Evolutionary conservation across 345 rosid genomes (phyloP).

Genomic region (Eucalyptus regnans): DNA sequence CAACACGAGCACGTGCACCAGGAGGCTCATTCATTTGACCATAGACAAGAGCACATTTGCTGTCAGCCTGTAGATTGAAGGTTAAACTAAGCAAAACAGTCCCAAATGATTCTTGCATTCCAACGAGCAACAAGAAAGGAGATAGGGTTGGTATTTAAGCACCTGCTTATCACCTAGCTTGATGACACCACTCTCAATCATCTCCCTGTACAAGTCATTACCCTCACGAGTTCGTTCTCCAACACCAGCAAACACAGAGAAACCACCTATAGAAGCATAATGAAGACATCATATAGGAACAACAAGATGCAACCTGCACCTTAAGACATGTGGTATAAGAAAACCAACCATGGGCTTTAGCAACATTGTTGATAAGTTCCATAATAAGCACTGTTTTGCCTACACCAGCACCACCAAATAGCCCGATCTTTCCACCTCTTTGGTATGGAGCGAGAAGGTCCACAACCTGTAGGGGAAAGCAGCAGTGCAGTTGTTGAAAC

Average conservation of each 20-base stretch:
- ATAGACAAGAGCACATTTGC: slow-evolving; percentile 95
- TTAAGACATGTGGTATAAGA: neutral
- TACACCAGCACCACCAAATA: slow-evolving; percentile 99
- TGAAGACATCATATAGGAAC: neutral
- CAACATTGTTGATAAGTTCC: slow-evolving; percentile 98
- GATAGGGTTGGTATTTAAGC: neutral
- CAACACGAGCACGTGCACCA: slow-evolving; percentile 99
- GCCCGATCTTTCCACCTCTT: slow-evolving; percentile 98
- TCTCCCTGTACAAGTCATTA: slow-evolving; percentile 96
- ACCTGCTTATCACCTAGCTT: slow-evolving; percentile 99
- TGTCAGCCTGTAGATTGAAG: slow-evolving; percentile 44
- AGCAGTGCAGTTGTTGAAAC: neutral
- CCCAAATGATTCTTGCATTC: neutral
- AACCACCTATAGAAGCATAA: slow-evolving; percentile 54
- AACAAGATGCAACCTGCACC: neutral
- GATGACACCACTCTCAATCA: slow-evolving; percentile 99
- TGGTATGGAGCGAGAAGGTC: slow-evolving; percentile 98
- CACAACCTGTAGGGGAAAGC: slow-evolving; percentile 45
- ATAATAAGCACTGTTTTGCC: slow-evolving; percentile 97
- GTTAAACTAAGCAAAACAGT: neutral
- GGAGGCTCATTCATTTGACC: slow-evolving; percentile 99
- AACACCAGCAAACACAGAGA: slow-evolving; percentile 98
- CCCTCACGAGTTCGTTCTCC: slow-evolving; percentile 99
- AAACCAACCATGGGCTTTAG: slow-evolving; percentile 84
- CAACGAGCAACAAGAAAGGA: neutral